Percentiles rank a stretch among this genome's conserved stretches.
Evolutionary conservation across 1,139 yeast genomes (phyloP).

Genomic region (Starmera stellimalicola): DNA sequence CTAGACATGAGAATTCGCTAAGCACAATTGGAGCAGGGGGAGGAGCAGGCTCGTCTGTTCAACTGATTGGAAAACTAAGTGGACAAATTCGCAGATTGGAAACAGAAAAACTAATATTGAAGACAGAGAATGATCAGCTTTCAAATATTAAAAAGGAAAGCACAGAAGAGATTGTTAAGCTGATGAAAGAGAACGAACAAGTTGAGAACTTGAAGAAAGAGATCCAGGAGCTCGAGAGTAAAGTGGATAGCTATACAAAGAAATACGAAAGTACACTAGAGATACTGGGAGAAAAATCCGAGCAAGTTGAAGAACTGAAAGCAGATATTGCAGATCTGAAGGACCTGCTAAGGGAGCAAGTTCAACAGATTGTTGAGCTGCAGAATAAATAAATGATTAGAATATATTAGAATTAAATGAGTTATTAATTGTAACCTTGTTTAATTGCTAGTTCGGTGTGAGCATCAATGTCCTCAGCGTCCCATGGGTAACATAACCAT

Average conservation of each 20-base stretch:
- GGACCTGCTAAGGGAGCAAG: slow-evolving; percentile 71
- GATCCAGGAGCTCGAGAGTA: slow-evolving; percentile 27
- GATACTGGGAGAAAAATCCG: slow-evolving; percentile 82
- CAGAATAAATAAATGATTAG: slow-evolving; percentile 6
- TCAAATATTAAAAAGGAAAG: slow-evolving; percentile 53
- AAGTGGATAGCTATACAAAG: slow-evolving; percentile 30
- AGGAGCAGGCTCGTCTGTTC: slow-evolving; percentile 35
- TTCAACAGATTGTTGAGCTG: slow-evolving; percentile 56
- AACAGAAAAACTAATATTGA: slow-evolving; percentile 57
- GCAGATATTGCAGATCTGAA: slow-evolving; percentile 89
- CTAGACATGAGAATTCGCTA: slow-evolving; percentile 11
- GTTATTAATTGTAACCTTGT: slow-evolving; percentile 44
- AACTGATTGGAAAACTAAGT: slow-evolving; percentile 63
- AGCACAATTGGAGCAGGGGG: background rate
- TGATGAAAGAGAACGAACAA: slow-evolving; percentile 46
- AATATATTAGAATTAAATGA: background rate
- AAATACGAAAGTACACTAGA: slow-evolving; percentile 57
- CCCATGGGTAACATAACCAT: slow-evolving; percentile 65
- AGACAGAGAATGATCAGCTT: slow-evolving; percentile 51
- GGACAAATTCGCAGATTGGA: slow-evolving; percentile 72
- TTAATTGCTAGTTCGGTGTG: slow-evolving; percentile 66
- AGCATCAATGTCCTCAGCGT: slow-evolving; percentile 68
- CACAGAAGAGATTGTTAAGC: slow-evolving; percentile 53
- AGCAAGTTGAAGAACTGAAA: slow-evolving; percentile 70
- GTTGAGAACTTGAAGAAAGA: slow-evolving; percentile 29